Evolutionary conservation across 176 grass and related monocot species (phyloP).

Genomic region (Oropetium thomaeum): DNA sequence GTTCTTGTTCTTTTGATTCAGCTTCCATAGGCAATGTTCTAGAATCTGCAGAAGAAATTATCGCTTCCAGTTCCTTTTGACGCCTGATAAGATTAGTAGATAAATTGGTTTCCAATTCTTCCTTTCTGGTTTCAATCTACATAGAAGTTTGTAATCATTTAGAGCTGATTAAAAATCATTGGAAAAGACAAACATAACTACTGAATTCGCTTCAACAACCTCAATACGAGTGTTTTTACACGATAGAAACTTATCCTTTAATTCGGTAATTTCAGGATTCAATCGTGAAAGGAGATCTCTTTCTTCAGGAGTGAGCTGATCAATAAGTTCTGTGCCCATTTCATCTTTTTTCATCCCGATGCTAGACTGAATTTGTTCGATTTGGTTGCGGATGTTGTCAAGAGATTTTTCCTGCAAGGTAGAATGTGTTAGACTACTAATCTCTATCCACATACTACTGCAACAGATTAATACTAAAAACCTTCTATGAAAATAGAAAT

Average conservation of each 20-base stretch:
- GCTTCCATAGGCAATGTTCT: constrained; percentile 62
- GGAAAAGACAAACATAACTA: not conserved
- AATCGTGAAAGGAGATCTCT: constrained; percentile 81
- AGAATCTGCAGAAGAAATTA: constrained; percentile 88
- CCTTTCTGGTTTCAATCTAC: constrained; percentile 95
- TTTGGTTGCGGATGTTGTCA: constrained; percentile 84
- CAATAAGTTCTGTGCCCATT: constrained; percentile 99
- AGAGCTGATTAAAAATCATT: not conserved
- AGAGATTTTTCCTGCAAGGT: constrained; percentile 89
- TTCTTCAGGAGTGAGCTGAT: constrained; percentile 90
- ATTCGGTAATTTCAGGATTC: constrained; percentile 94
- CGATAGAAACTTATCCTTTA: constrained; percentile 74
- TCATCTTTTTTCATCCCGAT: constrained; percentile 95
- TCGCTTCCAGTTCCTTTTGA: constrained; percentile 84
- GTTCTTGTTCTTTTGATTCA: constrained; percentile 70
- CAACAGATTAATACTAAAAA: constrained; percentile 13
- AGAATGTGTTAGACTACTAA: constrained; percentile 15
- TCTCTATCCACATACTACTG: not conserved
- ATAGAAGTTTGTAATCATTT: constrained; percentile 5
- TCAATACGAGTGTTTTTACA: constrained; percentile 94
- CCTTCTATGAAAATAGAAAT: constrained; percentile 6
- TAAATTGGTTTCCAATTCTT: constrained; percentile 93
- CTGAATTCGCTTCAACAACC: constrained; percentile 49
- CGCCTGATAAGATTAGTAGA: constrained; percentile 95
- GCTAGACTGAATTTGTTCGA: constrained; percentile 89